Percentiles rank a stretch among this genome's conserved stretches.
phyloP scores from a whole-genome alignment of 768 basidiomycete species.

The Lentinula sp. region DNA sequence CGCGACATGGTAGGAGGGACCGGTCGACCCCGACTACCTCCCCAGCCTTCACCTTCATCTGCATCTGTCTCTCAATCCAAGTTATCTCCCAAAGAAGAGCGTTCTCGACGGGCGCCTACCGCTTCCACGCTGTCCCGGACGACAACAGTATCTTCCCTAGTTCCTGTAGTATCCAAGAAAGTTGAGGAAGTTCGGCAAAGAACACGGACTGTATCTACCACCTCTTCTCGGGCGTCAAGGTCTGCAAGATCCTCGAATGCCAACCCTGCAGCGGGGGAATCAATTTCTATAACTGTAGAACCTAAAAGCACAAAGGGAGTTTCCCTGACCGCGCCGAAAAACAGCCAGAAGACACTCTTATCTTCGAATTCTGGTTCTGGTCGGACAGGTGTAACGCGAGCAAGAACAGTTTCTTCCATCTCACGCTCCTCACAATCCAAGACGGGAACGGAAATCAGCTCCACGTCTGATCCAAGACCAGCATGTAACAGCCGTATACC shows the following conservation, averaged over 20 bases:
- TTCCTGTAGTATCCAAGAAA: not conserved
- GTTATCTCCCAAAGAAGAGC: not conserved
- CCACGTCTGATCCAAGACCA: not conserved
- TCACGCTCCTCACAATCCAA: conserved; percentile 1
- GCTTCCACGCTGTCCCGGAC: conserved; percentile 15
- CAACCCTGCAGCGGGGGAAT: not conserved
- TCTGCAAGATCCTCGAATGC: not conserved
- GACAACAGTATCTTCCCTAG: not conserved
- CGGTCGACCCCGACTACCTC: not conserved
- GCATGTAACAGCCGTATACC: conserved; percentile 1
- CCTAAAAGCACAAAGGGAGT: not conserved
- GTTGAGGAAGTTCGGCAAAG: not conserved
- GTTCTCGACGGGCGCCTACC: conserved; percentile 21
- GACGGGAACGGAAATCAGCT: not conserved
- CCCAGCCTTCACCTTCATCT: not conserved
- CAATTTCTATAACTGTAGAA: not conserved
- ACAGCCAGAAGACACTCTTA: not conserved
- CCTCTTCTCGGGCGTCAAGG: not conserved
- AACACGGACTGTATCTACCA: not conserved
- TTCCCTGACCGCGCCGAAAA: not conserved
- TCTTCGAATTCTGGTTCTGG: not conserved
- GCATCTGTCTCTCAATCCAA: not conserved
- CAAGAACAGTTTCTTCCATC: conserved; percentile 1
- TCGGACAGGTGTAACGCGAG: not conserved
- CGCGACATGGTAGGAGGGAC: not conserved